Base-by-base conservation (phyloP, 495 filamentous ascomycete species). In the Rusavskia elegans region DNA sequence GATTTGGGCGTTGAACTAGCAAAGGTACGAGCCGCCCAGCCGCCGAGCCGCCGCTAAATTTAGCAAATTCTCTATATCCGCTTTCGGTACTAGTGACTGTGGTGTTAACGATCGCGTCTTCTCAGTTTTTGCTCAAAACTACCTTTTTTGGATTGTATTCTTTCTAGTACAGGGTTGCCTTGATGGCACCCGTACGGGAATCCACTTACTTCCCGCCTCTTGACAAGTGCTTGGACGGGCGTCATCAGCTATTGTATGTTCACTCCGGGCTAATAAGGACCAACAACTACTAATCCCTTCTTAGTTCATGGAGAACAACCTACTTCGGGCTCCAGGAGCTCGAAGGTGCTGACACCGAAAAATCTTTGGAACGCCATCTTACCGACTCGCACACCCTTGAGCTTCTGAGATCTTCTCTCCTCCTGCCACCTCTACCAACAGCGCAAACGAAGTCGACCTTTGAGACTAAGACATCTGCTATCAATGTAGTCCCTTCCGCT, bases 381-480 rank as follows among this genome's bases (percentile, higher is more conserved):
- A 46, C 49, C 37, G 57, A 86, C 56, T 72, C 74, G 55, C 73
- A 82, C 51, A 80, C 80, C 61, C 61, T 83, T 56, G 67, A 76
- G 58, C 66, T 86, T 52, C 72, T 95, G 59, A 73, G 78, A 53
- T 69, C 75, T 42, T 79, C 82, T 48, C 67, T 79, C 63, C 76
- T 67, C 49, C 76, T 79, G 45, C 90, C 85, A 64, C 66, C 74
- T 46, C 57, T 72, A 2, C 81, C 64, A 55, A 77, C 72, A 44
- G 56, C 70, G 53, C 79, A 75, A 59, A 73, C 77, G 5, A 90
- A 83, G 63, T 63, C 72, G 42, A 79, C 79, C 23, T 95, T 95
- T 62, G 85, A 90, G 51, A 87, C 82, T 39, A 89, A 81, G 65
- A 96, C 88, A 1, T 83, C 90, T 17, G 81, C 89, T n/a, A 93